Percentiles rank a stretch among this genome's conserved stretches.
Conservation (phyloP, 2,329 filamentous ascomycete species). For the Ploettnerulaceae sp. region DNA sequence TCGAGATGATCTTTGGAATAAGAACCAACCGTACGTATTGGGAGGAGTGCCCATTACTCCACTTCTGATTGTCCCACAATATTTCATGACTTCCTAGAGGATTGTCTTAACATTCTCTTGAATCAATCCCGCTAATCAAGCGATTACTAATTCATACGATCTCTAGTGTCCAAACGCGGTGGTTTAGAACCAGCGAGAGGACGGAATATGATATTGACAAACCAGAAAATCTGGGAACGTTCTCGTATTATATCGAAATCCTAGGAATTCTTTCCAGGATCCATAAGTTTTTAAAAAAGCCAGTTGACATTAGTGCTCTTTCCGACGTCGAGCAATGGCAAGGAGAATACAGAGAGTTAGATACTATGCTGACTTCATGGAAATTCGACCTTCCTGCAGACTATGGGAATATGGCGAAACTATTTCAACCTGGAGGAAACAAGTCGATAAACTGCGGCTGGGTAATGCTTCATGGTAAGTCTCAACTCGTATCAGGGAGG, state of each 20-base stretch:
- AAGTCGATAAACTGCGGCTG: conserved; percentile 74
- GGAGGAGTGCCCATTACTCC: no score
- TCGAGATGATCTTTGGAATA: conserved; percentile 78
- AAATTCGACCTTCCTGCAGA: conserved; percentile 78
- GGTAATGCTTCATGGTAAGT: conserved; percentile 71
- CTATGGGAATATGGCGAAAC: conserved; percentile 76
- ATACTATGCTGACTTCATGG: conserved; percentile 75
- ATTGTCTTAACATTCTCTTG: no score
- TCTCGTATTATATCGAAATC: conserved; percentile 87
- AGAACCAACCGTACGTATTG: conserved; percentile 74
- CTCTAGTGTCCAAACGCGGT: conserved; percentile 82
- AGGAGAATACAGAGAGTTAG: conserved; percentile 76
- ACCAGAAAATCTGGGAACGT: conserved; percentile 78
- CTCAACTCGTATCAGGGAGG: background rate
- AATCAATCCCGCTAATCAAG: no score
- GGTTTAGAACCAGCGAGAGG: conserved; percentile 58
- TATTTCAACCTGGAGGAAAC: conserved; percentile 64
- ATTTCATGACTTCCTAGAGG: no score
- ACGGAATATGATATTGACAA: conserved; percentile 62
- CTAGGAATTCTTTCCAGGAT: conserved; percentile 82
- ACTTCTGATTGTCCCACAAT: no score
- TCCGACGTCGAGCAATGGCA: conserved; percentile 90
- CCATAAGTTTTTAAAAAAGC: conserved; percentile 82
- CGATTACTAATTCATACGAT: no score
- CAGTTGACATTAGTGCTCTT: conserved; percentile 80